Conservation (phyloP, 2,329 filamentous ascomycete species). For the Ophiostoma sp. region DNA sequence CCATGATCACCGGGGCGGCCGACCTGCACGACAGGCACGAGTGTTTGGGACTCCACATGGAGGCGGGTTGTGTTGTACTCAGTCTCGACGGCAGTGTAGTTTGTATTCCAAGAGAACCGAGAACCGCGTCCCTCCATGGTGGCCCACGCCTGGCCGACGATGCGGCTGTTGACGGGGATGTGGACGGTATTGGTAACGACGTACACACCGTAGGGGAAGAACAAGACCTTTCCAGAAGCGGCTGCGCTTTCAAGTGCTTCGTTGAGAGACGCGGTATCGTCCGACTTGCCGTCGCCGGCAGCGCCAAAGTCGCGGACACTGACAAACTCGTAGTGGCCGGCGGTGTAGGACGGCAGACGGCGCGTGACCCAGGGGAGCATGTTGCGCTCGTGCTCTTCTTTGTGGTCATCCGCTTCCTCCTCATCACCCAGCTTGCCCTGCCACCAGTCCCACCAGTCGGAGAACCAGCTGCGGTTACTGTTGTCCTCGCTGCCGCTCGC, state of each 20-base stretch:
- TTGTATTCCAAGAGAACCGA: no score
- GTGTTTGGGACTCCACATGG: no score
- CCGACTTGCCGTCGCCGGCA: constrained; percentile 54
- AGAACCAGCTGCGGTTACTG: no score
- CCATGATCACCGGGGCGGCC: constrained; percentile 62
- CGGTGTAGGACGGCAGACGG: not conserved
- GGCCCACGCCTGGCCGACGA: constrained; percentile 59
- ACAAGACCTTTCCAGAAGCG: constrained; percentile 52
- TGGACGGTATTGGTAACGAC: constrained; percentile 49
- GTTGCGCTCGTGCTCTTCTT: not conserved
- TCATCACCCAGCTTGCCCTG: no score
- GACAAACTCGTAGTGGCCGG: not conserved
- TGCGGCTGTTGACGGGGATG: constrained; percentile 47
- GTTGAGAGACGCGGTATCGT: constrained; percentile 62
- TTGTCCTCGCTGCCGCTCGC: no score
- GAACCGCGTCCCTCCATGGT: constrained; percentile 43
- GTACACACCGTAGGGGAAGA: constrained; percentile 59
- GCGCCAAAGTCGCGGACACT: constrained; percentile 29
- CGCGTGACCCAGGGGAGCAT: not conserved
- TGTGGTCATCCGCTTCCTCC: no score
- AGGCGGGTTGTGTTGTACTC: no score
- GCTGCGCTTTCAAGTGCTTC: constrained; percentile 54
- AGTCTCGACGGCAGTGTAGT: no score
- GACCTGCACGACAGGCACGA: constrained; percentile 62
- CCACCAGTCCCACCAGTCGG: not conserved